Evolutionary conservation across 495 filamentous ascomycete genomes (phyloP).

Genomic region (Choiromyces venosus): DNA sequence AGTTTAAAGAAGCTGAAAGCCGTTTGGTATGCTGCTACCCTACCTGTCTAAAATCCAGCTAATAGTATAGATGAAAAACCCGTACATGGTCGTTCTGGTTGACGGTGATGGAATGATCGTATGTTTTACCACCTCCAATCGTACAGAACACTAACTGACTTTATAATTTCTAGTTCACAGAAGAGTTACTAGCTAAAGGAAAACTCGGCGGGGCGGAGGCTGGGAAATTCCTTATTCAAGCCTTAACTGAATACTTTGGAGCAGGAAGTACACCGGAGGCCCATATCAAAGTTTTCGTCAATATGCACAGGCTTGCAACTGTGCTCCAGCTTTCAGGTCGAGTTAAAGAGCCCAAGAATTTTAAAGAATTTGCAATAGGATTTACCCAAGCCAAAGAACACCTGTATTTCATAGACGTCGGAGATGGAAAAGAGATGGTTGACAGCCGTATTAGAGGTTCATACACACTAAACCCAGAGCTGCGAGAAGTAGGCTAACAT

Average conservation of each 20-base stretch:
- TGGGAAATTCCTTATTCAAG: constrained; percentile 29
- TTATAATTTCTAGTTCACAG: constrained; percentile 27
- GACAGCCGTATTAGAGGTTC: constrained; percentile 37
- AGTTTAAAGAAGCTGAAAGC: constrained; percentile 20
- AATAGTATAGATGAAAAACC: constrained; percentile 20
- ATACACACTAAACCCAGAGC: background rate
- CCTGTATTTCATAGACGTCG: constrained; percentile 40
- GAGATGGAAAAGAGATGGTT: constrained; percentile 42
- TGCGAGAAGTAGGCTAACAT: constrained; percentile 15
- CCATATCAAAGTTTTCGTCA: constrained; percentile 37
- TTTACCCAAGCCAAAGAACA: constrained; percentile 38
- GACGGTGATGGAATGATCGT: constrained; percentile 42
- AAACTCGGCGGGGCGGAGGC: constrained; percentile 35
- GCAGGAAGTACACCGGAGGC: constrained; percentile 18
- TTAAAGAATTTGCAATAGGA: constrained; percentile 39
- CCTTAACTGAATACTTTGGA: constrained; percentile 24
- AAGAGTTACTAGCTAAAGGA: constrained; percentile 35
- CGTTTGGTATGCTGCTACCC: constrained; percentile 16
- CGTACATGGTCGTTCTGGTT: constrained; percentile 37
- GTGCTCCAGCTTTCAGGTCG: constrained; percentile 25
- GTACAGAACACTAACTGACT: constrained; percentile 12
- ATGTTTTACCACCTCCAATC: constrained; percentile 13
- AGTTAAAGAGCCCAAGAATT: constrained; percentile 26
- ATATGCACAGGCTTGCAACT: constrained; percentile 29
- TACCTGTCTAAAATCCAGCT: background rate